These are phyloP conservation scores for Candida insectalens DNA, from an alignment of 805 yeast genomes.

Conservation along the genomic window DNA sequence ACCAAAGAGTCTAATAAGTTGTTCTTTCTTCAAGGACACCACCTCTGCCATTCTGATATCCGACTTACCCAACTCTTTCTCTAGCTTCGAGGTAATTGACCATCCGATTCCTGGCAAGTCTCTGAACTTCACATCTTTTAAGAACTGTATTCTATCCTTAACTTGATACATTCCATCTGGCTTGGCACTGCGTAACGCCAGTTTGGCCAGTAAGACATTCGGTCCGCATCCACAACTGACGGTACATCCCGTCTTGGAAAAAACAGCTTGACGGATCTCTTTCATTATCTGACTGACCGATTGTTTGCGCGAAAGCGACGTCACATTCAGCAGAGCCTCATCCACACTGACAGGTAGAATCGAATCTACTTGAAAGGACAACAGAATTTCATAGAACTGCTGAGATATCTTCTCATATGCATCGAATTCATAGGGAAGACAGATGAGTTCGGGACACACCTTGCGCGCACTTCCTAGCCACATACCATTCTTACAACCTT, in stretches of 20 bases:
- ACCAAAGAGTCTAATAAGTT: conserved; percentile 48
- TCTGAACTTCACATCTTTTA: conserved; percentile 27
- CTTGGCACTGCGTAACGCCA: conserved; percentile 66
- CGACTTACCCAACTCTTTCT: conserved; percentile 14
- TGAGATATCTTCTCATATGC: conserved; percentile 60
- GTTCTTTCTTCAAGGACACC: conserved; percentile 21
- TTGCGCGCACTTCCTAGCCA: conserved; percentile 65
- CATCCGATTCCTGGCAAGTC: conserved; percentile 59
- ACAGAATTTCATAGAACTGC: conserved; percentile 51
- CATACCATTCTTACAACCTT: conserved; percentile 82
- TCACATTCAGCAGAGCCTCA: conserved; percentile 74
- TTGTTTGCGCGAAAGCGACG: conserved; percentile 12
- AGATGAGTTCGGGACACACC: conserved; percentile 51
- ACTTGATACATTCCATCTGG: conserved; percentile 58
- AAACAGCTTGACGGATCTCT: conserved; percentile 32
- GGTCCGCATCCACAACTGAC: conserved; percentile 75
- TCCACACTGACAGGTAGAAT: conserved; percentile 85
- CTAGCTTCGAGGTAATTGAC: conserved; percentile 38
- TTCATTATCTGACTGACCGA: conserved; percentile 21
- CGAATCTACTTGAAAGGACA: conserved; percentile 33
- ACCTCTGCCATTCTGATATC: conserved; percentile 31
- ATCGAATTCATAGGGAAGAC: conserved; percentile 65
- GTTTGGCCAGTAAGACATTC: conserved; percentile 68
- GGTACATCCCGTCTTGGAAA: conserved; percentile 41
- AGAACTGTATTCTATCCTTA: conserved; percentile 16